Conservation (phyloP, 306 rosid species). For the Pterocarpus santalinus region DNA sequence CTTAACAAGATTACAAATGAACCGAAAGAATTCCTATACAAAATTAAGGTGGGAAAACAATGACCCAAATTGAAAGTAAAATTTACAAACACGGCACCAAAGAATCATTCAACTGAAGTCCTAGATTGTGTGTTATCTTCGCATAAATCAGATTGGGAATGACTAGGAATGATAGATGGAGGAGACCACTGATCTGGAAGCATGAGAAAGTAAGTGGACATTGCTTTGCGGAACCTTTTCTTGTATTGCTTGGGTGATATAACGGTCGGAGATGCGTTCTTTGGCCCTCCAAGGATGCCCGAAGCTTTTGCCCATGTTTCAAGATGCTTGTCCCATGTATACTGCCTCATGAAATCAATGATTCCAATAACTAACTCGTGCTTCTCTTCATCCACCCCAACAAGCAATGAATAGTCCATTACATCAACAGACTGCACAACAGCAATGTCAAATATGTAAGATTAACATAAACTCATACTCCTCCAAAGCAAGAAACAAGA, state of each 20-base stretch:
- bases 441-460: neutral
- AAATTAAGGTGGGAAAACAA: slow-evolving; percentile 33
- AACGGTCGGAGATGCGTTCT: slow-evolving; percentile 85
- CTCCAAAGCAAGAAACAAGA: neutral
- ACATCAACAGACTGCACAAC: slow-evolving; percentile 85
- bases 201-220: slow-evolving; percentile 95
- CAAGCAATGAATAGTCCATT: slow-evolving; percentile 96
- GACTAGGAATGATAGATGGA: slow-evolving; percentile 61
- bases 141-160: slow-evolving; percentile 72
- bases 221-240: slow-evolving; percentile 97
- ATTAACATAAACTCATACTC: neutral
- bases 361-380: slow-evolving; percentile 93
- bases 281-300: slow-evolving; percentile 98
- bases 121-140: slow-evolving; percentile 68
- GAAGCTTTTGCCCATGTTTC: slow-evolving; percentile 98
- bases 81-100: slow-evolving; percentile 49
- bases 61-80: slow-evolving; percentile 50
- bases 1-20: slow-evolving; percentile 47
- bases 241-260: slow-evolving; percentile 93
- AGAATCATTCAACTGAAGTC: slow-evolving; percentile 60
- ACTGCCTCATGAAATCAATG: slow-evolving; percentile 97
- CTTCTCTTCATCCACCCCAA: slow-evolving; percentile 94
- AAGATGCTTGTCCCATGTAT: slow-evolving; percentile 99
- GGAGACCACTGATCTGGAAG: slow-evolving; percentile 99
- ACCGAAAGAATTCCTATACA: slow-evolving; percentile 58